These are phyloP conservation scores for Holtermannia corniformis DNA, from an alignment of 768 basidiomycete genomes.

Conservation along the genomic window DNA sequence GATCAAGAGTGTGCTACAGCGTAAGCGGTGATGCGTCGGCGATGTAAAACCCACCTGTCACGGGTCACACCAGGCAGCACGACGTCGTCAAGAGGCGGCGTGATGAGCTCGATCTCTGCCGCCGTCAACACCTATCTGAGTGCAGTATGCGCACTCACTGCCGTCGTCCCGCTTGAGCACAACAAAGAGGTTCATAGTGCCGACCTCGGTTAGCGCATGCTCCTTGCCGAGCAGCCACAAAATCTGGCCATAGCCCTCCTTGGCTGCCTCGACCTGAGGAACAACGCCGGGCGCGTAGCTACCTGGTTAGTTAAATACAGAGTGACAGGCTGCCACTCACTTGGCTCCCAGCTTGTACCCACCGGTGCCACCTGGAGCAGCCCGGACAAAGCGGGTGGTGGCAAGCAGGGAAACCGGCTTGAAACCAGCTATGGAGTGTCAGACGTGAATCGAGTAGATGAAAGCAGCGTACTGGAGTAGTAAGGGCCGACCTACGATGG, in stretches of 20 bases:
- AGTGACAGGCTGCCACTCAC: conserved; percentile 13
- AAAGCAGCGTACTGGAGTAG: conserved; percentile 48
- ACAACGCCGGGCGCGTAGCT: conserved; percentile 77
- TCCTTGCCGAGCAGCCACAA: conserved; percentile 66
- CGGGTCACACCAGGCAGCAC: conserved; percentile 89
- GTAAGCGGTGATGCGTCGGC: background rate
- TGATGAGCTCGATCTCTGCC: conserved; percentile 67
- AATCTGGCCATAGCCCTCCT: conserved; percentile 64
- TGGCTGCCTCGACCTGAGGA: conserved; percentile 57
- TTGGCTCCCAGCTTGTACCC: conserved; percentile 65
- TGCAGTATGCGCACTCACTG: conserved; percentile 8
- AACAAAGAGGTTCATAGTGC: conserved; percentile 74
- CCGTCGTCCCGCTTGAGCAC: conserved; percentile 56
- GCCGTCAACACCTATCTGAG: background rate
- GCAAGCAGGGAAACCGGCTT: conserved; percentile 84
- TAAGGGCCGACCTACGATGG: conserved; percentile 64
- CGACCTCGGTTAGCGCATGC: conserved; percentile 52
- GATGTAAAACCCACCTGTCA: conserved; percentile 47
- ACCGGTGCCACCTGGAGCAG: conserved; percentile 83
- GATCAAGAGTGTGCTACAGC: conserved; percentile 53
- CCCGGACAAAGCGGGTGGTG: conserved; percentile 72
- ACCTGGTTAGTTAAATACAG: background rate
- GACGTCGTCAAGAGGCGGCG: conserved; percentile 81
- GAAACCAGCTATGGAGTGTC: conserved; percentile 52
- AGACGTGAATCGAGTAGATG: too few relatives aligned